Evolutionary conservation across 2,329 filamentous ascomycete genomes (phyloP), one percentile per base, ranked within the genome.

Genomic region (Xylariaceae sp.): DNA sequence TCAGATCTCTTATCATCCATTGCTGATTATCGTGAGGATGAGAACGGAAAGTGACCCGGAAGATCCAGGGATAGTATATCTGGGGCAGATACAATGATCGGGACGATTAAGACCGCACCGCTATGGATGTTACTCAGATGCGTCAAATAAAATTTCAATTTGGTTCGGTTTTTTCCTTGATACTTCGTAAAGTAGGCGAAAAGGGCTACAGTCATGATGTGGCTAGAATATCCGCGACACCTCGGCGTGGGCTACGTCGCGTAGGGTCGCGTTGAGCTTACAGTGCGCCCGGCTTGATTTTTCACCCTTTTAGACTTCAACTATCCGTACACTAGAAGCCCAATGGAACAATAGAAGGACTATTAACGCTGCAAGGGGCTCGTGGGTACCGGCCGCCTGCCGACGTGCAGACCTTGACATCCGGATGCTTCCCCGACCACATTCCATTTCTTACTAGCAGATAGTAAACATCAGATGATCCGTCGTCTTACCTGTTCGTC

Each of bases 301-400:
- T 26, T 42, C 32, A 40, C 37, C 32, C 40, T 43, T 26, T 50
- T 21, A 46, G 47, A 48, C 57, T 60, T 59, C 57, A 51, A 32
- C 20, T 54, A 61, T 52, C 55, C 59, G 56, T 47, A 42, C 54
- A 62, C 52, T 65, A 59, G 60, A 63, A 63, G 56, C 54, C 44
- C 46, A 20, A 63, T 65, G 52, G 62, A 60, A 65, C 52, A 55
- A 57, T 55, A 23, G 54, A 53, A 62, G 60, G 37, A 42, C 26
- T 21, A 37, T 52, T 42, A 40, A 56, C 49, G 52, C 63, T 63
- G 61, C 60, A 65, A 62, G 60, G 59, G 59, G 48, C 57, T 65
- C 59, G 52, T 60, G 58, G 59, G 54, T 62, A 59, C 47, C 56
- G 53, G 63, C 55, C 42, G 50, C 51, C 54, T 47, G 61, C 63